These are phyloP conservation scores for Arthromyces matolae DNA, from an alignment of 768 basidiomycete species.

Conservation along the genomic window DNA sequence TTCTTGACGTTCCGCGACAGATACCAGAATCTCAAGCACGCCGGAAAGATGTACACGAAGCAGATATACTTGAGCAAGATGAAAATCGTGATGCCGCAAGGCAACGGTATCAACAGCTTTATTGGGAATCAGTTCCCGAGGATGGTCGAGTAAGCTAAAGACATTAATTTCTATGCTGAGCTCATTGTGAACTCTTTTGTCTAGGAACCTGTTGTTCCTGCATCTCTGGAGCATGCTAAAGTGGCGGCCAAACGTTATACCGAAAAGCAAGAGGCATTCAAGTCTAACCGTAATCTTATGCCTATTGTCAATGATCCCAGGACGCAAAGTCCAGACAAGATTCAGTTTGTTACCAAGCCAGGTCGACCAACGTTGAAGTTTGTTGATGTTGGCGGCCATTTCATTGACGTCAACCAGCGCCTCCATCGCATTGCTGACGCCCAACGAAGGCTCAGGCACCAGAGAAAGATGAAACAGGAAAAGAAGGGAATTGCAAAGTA, in stretches of 20 bases:
- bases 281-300: slow-evolving; percentile 37
- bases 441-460: slow-evolving; percentile 40
- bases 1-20: slow-evolving; percentile 53
- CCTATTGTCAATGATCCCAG: slow-evolving; percentile 34
- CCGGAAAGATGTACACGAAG: slow-evolving; percentile 51
- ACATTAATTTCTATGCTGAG: slow-evolving; percentile 3
- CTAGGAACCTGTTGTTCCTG: slow-evolving; percentile 63
- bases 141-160: slow-evolving; percentile 48
- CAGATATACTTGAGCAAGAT: slow-evolving; percentile 58
- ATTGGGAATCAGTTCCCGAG: slow-evolving; percentile 78
- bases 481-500: slow-evolving; percentile 15
- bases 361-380: slow-evolving; percentile 62
- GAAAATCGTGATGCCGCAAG: slow-evolving; percentile 54
- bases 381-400: slow-evolving; percentile 71
- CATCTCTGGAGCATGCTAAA: slow-evolving; percentile 47
- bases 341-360: slow-evolving; percentile 34
- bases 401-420: slow-evolving; percentile 55
- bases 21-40: slow-evolving; percentile 8
- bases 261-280: slow-evolving; percentile 30
- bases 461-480: slow-evolving; percentile 21
- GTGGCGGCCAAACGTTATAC: slow-evolving; percentile 34
- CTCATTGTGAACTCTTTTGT: slow-evolving; percentile 4
- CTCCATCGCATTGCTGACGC: slow-evolving; percentile 46
- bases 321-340: slow-evolving; percentile 34
- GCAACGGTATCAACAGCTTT: slow-evolving; percentile 64